Percentiles rank a stretch among this genome's conserved stretches.
These are phyloP conservation scores for Climacium dendroides DNA, from an alignment of 225 moss, liverwort and hornwort species.

Conservation along the genomic window DNA sequence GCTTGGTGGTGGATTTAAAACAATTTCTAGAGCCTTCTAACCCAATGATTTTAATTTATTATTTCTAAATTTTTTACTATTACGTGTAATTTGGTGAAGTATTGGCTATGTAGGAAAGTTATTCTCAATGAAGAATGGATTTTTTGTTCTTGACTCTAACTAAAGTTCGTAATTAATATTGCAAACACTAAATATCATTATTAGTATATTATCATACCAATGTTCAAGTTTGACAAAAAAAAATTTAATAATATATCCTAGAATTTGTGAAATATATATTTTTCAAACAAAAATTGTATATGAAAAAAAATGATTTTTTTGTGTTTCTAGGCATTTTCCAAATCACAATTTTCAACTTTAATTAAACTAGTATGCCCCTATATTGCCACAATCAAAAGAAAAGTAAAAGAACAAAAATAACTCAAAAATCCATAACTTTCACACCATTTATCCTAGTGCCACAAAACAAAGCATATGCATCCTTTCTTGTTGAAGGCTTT, in stretches of 20 bases:
- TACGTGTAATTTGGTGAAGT: neutral
- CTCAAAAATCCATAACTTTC: too few species aligned
- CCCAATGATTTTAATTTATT: neutral
- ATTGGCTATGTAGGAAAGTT: neutral
- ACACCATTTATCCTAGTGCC: too few species aligned
- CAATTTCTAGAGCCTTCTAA: neutral
- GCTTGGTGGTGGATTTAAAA: neutral
- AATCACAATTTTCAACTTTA: neutral
- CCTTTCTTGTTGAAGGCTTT: too few species aligned
- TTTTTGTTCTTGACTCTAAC: fast-evolving
- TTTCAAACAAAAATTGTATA: neutral
- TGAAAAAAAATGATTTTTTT: neutral
- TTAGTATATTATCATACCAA: neutral
- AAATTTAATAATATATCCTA: too few species aligned
- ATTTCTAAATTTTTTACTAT: neutral
- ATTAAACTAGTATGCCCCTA: too few species aligned
- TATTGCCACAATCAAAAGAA: too few species aligned
- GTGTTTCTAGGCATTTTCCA: fast-evolving
- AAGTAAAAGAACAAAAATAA: too few species aligned
- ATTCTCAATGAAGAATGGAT: neutral
- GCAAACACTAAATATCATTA: neutral
- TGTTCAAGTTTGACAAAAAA: too few species aligned
- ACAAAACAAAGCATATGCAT: too few species aligned
- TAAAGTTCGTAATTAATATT: neutral
- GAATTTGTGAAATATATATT: neutral